Percentiles rank a stretch among this genome's conserved stretches.
These are phyloP conservation scores for Aureobasidium uvarum DNA, from an alignment of 2,329 filamentous ascomycete species.

Conservation along the genomic window DNA sequence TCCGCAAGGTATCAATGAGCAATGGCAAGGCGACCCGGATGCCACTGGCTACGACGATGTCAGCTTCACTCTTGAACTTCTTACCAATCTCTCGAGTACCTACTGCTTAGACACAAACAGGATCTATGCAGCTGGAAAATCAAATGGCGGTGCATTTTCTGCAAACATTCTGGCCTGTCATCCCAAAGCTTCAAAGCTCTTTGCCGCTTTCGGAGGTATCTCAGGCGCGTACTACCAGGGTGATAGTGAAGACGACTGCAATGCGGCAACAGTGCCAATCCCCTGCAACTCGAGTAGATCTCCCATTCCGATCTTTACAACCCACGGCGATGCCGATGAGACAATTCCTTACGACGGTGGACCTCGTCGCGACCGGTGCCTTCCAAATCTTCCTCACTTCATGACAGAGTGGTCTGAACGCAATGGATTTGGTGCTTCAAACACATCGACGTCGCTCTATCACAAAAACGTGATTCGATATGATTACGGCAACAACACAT, in stretches of 20 bases:
- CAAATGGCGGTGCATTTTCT: conserved; percentile 54
- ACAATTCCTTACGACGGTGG: conserved; percentile 46
- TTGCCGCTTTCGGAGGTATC: conserved; percentile 53
- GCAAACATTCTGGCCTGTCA: conserved; percentile 49
- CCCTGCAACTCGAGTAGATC: conserved; percentile 34
- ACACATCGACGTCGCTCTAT: conserved; percentile 33
- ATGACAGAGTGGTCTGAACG: conserved; percentile 43
- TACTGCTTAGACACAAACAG: conserved; percentile 47
- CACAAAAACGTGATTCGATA: conserved; percentile 36
- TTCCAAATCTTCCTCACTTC: conserved; percentile 37
- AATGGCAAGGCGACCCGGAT: conserved; percentile 47
- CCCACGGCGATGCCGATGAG: conserved; percentile 46
- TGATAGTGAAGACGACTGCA: conserved; percentile 30
- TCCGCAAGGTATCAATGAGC: conserved; percentile 41
- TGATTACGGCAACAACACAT: conserved; percentile 30
- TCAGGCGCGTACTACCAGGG: conserved; percentile 49
- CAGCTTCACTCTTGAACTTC: conserved; percentile 45
- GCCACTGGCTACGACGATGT: conserved; percentile 43
- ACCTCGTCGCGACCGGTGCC: conserved; percentile 31
- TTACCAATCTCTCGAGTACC: conserved; percentile 40
- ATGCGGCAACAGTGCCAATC: conserved; percentile 30
- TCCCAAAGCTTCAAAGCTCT: conserved; percentile 41
- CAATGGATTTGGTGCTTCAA: conserved; percentile 36
- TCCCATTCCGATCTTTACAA: conserved; percentile 45
- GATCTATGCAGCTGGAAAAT: conserved; percentile 51